phyloP scores from a whole-genome alignment of 2,329 filamentous ascomycete genomes.

The Verticillium zaregamsianum region DNA sequence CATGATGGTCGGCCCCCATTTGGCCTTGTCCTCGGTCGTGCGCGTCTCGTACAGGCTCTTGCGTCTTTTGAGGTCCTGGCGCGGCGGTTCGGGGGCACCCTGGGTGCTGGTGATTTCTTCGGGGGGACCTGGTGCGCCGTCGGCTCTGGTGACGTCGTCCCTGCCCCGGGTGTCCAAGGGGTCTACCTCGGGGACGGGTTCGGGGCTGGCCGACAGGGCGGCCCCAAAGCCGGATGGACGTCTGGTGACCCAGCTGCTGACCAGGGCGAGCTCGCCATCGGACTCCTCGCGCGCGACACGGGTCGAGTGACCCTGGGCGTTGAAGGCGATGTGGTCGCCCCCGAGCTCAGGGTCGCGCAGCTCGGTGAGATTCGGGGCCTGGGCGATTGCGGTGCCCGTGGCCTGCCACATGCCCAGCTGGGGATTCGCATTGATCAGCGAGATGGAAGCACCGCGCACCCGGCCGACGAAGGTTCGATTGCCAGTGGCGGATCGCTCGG shows the following conservation, averaged over 20 bases:
- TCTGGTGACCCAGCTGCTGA: conserved; percentile 4
- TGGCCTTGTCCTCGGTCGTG: conserved; percentile 15
- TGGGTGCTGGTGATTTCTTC: not conserved
- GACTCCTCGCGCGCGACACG: conserved; percentile 18
- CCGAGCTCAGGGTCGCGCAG: conserved; percentile 20
- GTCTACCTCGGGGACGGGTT: not conserved
- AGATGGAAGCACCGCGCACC: conserved; percentile 20
- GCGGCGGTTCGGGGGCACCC: conserved; percentile 1
- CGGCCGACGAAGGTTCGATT: conserved; percentile 15
- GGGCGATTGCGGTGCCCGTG: conserved; percentile 23
- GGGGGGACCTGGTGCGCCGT: not conserved
- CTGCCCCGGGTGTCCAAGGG: not conserved
- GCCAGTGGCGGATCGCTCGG: not conserved
- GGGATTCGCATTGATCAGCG: conserved; percentile 20
- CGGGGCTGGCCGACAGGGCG: not conserved
- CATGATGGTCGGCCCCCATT: conserved; percentile 17
- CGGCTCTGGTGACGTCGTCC: not conserved
- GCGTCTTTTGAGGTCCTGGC: conserved; percentile 8
- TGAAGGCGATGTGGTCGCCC: conserved; percentile 22
- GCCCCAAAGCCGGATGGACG: not conserved
- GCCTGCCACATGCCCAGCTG: conserved; percentile 26
- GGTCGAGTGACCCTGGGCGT: conserved; percentile 21
- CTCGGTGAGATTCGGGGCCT: conserved; percentile 22
- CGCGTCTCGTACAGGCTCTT: conserved; percentile 17
- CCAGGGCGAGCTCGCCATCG: conserved; percentile 17